phyloP scores from a whole-genome alignment of 805 yeast species.

The Ogataea glucozyma region DNA sequence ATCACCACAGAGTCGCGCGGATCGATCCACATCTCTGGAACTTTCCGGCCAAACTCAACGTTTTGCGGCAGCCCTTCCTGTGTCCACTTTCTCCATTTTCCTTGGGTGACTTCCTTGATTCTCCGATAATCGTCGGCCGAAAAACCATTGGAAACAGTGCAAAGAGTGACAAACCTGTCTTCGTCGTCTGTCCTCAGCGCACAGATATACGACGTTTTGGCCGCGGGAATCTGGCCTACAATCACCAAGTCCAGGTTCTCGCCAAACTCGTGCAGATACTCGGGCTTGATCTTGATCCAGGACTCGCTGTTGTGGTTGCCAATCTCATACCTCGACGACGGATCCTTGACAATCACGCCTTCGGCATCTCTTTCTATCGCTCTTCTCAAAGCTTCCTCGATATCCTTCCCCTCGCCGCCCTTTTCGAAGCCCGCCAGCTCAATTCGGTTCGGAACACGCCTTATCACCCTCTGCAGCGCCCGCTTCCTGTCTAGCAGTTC shows the following conservation, averaged over 20 bases:
- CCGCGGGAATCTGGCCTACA: slow-evolving; percentile 75
- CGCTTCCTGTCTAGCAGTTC: slow-evolving; percentile 59
- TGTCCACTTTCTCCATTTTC: slow-evolving; percentile 55
- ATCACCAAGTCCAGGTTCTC: slow-evolving; percentile 80
- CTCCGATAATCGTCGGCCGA: slow-evolving; percentile 58
- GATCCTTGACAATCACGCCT: slow-evolving; percentile 77
- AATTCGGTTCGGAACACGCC: slow-evolving; percentile 49
- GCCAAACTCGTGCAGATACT: slow-evolving; percentile 81
- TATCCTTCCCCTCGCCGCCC: slow-evolving; percentile 50
- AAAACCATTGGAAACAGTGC: slow-evolving; percentile 85
- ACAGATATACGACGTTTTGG: slow-evolving; percentile 71
- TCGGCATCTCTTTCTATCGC: slow-evolving; percentile 70
- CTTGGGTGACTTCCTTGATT: slow-evolving; percentile 57
- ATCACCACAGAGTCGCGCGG: slow-evolving; percentile 77
- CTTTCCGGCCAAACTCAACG: slow-evolving; percentile 56
- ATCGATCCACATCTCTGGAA: slow-evolving; percentile 76
- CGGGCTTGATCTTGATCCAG: slow-evolving; percentile 95
- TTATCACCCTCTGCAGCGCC: slow-evolving; percentile 44
- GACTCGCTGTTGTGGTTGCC: slow-evolving; percentile 54
- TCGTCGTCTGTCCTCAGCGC: slow-evolving; percentile 56
- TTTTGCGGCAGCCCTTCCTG: slow-evolving; percentile 43
- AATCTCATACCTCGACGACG: slow-evolving; percentile 55
- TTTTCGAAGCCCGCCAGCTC: slow-evolving; percentile 46
- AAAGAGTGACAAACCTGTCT: slow-evolving; percentile 58
- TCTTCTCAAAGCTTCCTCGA: slow-evolving; percentile 53